Evolutionary conservation across 768 basidiomycete genomes (phyloP).

Genomic region (Lyophyllum decastes): DNA sequence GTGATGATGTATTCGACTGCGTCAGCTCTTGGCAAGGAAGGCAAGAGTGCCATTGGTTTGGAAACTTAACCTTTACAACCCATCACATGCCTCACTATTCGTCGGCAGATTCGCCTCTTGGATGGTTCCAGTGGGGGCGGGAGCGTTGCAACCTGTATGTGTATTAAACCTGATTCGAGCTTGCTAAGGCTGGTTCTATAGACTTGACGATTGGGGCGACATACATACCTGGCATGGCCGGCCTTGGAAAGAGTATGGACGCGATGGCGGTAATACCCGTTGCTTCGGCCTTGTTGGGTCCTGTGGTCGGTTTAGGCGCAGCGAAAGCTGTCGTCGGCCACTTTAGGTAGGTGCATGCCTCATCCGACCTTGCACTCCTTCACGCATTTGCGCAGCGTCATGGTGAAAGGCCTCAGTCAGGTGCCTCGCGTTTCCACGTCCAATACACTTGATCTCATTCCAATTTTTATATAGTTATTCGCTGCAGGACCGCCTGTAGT

Average conservation of each 20-base stretch:
- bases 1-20: not conserved
- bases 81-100: not conserved
- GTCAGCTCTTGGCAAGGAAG: slow-evolving; percentile 33
- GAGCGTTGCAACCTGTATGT: slow-evolving; percentile 38
- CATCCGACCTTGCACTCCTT: not conserved
- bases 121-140: slow-evolving; percentile 45
- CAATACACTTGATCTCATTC: not conserved
- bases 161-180: not conserved
- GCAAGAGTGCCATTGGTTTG: slow-evolving; percentile 37
- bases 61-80: not conserved
- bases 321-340: slow-evolving; percentile 39
- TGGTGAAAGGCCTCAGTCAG: slow-evolving; percentile 41
- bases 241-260: slow-evolving; percentile 38
- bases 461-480: slow-evolving; percentile 3
- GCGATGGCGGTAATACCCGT: slow-evolving; percentile 38
- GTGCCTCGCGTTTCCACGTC: slow-evolving; percentile 1
- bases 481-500: slow-evolving; percentile 17
- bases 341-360: slow-evolving; percentile 29
- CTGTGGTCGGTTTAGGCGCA: slow-evolving; percentile 41
- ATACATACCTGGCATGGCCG: slow-evolving; percentile 37
- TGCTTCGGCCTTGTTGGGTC: slow-evolving; percentile 37
- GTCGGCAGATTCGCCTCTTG: slow-evolving; percentile 34
- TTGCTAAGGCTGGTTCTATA: not conserved
- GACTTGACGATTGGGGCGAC: slow-evolving; percentile 39
- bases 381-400: slow-evolving; percentile 27